Evolutionary conservation across 495 filamentous ascomycete species (phyloP).

Genomic region (Penicillium desertorum): DNA sequence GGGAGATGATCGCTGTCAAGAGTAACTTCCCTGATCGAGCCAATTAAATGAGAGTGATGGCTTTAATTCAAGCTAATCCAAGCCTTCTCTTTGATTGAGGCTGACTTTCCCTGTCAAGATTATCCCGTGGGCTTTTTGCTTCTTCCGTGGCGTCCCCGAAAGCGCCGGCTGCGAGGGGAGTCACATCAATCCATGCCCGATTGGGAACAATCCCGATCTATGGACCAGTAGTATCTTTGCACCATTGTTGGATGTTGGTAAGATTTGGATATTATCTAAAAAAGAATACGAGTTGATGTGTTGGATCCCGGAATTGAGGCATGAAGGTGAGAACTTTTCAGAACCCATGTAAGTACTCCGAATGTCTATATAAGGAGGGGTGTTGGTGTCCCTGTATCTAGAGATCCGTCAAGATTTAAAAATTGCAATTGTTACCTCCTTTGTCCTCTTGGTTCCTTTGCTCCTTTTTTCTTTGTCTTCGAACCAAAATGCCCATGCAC

Average conservation of each 20-base stretch:
- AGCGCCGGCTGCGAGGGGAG: not conserved
- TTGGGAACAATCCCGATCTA: not conserved
- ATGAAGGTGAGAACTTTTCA: not conserved
- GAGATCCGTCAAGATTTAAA: not conserved
- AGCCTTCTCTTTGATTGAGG: not conserved
- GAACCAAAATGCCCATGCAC: slow-evolving; percentile 18
- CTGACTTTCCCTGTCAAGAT: not conserved
- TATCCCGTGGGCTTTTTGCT: not conserved
- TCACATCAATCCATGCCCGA: not conserved
- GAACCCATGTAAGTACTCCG: too few species aligned
- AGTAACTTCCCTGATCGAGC: not conserved
- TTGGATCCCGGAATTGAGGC: not conserved
- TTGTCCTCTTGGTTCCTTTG: not conserved
- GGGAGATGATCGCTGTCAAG: not conserved
- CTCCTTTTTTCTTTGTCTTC: not conserved
- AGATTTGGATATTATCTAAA: not conserved
- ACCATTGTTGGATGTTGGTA: not conserved
- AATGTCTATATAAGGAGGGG: not conserved
- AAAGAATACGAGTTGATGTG: not conserved
- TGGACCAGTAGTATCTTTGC: not conserved
- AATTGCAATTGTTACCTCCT: not conserved
- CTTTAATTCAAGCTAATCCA: not conserved
- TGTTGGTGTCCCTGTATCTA: not conserved
- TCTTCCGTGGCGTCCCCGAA: not conserved
- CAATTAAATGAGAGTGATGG: not conserved